A percentile compares a stretch with the other conserved stretches of the same genome.
phyloP scores from a whole-genome alignment of 2,329 filamentous ascomycete genomes.

The Arthrobotrys pseudoclavata region DNA sequence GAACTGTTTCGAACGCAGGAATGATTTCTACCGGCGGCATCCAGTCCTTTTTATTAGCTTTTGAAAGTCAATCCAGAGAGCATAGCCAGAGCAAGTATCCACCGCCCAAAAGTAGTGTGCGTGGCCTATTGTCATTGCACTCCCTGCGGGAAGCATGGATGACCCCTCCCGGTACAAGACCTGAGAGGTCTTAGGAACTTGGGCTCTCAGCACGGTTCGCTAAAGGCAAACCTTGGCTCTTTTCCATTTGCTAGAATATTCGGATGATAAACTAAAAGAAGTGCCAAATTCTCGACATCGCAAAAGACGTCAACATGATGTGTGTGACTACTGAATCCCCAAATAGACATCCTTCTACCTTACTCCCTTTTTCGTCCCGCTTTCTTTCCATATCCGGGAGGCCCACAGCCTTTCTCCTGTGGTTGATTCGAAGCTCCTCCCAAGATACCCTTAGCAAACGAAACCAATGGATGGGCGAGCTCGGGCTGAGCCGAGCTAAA shows the following conservation, averaged over 20 bases:
- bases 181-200: constrained; percentile 32
- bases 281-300: constrained; percentile 22
- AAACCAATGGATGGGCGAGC: constrained; percentile 38
- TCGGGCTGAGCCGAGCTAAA: constrained; percentile 43
- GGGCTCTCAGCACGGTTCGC: constrained; percentile 53
- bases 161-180: constrained; percentile 47
- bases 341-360: constrained; percentile 11
- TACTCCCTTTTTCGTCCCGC: constrained; percentile 19
- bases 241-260: constrained; percentile 29
- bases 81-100: constrained; percentile 25
- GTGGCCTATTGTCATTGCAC: constrained; percentile 45
- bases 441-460: not conserved
- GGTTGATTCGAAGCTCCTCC: constrained; percentile 3
- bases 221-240: constrained; percentile 43
- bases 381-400: constrained; percentile 26
- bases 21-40: constrained; percentile 31
- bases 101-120: constrained; percentile 52
- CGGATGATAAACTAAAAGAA: not conserved
- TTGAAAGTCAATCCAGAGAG: constrained; percentile 44
- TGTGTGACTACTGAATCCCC: constrained; percentile 25
- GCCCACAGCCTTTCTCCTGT: constrained; percentile 10
- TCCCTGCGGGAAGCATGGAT: constrained; percentile 44
- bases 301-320: constrained; percentile 32
- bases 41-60: constrained; percentile 52
- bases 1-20: constrained; percentile 21